Evolutionary conservation across 139 green algal genomes (phyloP).

Genomic region (Desmodesmus armatus): DNA sequence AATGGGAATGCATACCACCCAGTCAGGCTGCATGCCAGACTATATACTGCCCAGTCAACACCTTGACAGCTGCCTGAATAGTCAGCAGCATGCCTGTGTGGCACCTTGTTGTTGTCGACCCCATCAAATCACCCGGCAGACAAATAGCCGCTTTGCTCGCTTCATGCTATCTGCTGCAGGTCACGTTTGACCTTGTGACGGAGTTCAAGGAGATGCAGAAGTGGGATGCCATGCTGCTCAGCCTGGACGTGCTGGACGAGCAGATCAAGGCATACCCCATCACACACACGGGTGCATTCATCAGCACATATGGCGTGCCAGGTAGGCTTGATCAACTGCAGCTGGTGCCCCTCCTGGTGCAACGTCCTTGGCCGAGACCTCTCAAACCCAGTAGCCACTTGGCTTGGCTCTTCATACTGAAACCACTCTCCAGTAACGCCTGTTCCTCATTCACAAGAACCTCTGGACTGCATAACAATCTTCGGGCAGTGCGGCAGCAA

Average conservation of each 20-base stretch:
- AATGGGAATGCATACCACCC: background rate
- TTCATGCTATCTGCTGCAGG: background rate
- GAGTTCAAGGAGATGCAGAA: slow-evolving; percentile 47
- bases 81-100: background rate
- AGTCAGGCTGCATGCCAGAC: no score
- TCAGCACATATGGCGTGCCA: slow-evolving; percentile 41
- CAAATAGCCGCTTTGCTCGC: background rate
- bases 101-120: background rate
- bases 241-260: slow-evolving; percentile 20
- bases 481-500: background rate
- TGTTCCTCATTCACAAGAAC: background rate
- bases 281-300: slow-evolving; percentile 15
- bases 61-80: background rate
- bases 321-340: background rate
- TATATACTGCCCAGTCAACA: no score
- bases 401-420: background rate
- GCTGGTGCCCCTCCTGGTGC: background rate
- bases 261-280: slow-evolving; percentile 8
- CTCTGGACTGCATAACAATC: no score
- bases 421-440: background rate
- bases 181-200: slow-evolving; percentile 37
- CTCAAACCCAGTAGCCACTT: background rate
- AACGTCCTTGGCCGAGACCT: background rate
- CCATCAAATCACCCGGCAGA: no score
- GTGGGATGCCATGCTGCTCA: slow-evolving; percentile 35